Conservation (phyloP, 2,329 filamentous ascomycete species). For the Alternaria incomplexa region DNA sequence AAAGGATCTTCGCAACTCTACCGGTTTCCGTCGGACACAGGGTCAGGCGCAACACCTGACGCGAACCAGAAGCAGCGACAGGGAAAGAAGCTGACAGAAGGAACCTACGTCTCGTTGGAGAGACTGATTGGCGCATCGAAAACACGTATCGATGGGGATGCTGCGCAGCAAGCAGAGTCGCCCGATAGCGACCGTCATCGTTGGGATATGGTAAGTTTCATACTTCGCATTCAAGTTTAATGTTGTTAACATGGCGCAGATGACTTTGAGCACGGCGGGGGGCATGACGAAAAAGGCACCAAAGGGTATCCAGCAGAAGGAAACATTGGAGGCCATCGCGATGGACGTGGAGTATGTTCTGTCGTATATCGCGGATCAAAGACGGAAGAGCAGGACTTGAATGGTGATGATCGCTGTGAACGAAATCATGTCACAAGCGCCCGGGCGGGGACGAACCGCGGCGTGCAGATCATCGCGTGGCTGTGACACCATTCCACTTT, state of each 20-base stretch:
- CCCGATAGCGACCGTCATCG: slow-evolving; percentile 46
- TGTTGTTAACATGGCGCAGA: slow-evolving; percentile 63
- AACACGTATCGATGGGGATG: background rate
- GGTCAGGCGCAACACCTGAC: slow-evolving; percentile 9
- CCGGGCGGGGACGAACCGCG: slow-evolving; percentile 5
- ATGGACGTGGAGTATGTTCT: slow-evolving; percentile 29
- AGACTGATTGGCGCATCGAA: slow-evolving; percentile 17
- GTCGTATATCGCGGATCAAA: slow-evolving; percentile 16
- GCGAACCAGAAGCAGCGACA: slow-evolving; percentile 38
- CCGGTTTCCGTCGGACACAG: background rate
- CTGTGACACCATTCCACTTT: slow-evolving; percentile 25
- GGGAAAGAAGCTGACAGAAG: slow-evolving; percentile 60
- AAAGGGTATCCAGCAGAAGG: slow-evolving; percentile 33
- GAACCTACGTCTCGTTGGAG: slow-evolving; percentile 70
- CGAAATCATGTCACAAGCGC: background rate
- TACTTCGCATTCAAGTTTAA: background rate
- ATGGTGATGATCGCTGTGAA: background rate
- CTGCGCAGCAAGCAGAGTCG: background rate
- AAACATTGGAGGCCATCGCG: slow-evolving; percentile 20
- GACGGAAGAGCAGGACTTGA: slow-evolving; percentile 2
- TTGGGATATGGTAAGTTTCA: slow-evolving; percentile 68
- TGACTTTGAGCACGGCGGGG: slow-evolving; percentile 73
- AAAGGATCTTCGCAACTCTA: slow-evolving; percentile 12
- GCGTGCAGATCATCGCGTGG: slow-evolving; percentile 16
- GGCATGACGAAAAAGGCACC: slow-evolving; percentile 63